phyloP scores from a whole-genome alignment of 106 monocot species.

The Phalaenopsis equestris region DNA sequence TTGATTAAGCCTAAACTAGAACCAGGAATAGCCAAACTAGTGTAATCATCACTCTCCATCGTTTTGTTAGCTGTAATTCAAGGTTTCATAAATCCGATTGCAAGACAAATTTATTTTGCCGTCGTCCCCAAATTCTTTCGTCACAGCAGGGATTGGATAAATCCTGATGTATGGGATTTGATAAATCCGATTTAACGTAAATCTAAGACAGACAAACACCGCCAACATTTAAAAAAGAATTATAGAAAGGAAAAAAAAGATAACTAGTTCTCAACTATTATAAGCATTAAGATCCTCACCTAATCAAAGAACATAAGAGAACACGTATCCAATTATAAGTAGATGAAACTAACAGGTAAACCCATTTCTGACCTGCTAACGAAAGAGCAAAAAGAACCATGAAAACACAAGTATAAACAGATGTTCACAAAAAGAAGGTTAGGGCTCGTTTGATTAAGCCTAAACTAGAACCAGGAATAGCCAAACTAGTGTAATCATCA shows the following conservation, averaged over 20 bases:
- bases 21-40: background rate
- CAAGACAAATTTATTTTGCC: too few species aligned
- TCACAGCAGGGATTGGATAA: too few species aligned
- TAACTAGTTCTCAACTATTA: background rate
- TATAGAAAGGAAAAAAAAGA: background rate
- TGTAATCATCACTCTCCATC: background rate
- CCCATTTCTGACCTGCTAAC: background rate
- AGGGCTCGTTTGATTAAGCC: background rate
- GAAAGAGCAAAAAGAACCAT: background rate
- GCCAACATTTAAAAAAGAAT: background rate
- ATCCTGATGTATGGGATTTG: too few species aligned
- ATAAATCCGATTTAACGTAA: too few species aligned
- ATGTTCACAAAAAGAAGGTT: background rate
- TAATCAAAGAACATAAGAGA: background rate
- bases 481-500: background rate
- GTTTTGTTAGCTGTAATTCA: background rate
- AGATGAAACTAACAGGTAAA: background rate
- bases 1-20: background rate
- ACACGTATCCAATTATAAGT: background rate
- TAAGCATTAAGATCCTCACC: background rate
- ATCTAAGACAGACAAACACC: too few species aligned
- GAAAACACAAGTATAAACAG: background rate
- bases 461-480: constrained; percentile 1
- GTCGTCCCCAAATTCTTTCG: too few species aligned
- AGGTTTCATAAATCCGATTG: background rate